Conservation (phyloP, 139 green algal species). For the Micractinium conductrix region DNA sequence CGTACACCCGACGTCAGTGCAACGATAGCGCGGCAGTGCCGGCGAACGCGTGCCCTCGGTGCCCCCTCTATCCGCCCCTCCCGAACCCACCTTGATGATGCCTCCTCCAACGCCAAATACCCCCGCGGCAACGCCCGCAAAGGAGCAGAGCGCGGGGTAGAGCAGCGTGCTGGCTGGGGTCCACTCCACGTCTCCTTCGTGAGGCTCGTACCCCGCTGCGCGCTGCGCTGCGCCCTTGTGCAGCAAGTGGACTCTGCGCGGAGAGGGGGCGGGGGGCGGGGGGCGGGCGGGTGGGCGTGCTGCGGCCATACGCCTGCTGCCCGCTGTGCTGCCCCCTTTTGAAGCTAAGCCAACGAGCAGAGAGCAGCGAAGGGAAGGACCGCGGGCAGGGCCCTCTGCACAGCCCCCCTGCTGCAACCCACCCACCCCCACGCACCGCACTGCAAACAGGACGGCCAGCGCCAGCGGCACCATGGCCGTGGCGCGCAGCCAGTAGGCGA, state of each 20-base stretch:
- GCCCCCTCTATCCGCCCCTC: neutral
- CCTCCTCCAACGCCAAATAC: conserved; percentile 77
- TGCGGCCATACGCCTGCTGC: neutral
- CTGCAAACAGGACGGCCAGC: conserved; percentile 29
- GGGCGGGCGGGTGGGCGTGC: neutral
- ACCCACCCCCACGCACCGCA: neutral
- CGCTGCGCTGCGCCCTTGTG: neutral
- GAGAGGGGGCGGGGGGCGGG: neutral
- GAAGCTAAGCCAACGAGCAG: too few species aligned
- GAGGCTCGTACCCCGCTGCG: neutral
- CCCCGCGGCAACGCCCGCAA: conserved; percentile 68
- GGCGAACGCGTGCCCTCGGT: neutral
- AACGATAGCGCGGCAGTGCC: neutral
- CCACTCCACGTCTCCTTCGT: conserved; percentile 53
- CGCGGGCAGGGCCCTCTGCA: too few species aligned
- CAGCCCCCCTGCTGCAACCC: neutral
- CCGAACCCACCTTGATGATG: conserved; percentile 57
- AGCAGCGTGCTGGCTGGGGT: conserved; percentile 55
- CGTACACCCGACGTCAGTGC: neutral
- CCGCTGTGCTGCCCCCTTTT: neutral
- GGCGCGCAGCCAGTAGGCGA: conserved; percentile 58
- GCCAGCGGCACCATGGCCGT: conserved; percentile 54
- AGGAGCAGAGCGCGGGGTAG: conserved; percentile 61
- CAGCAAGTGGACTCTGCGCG: conserved; percentile 28
- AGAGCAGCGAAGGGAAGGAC: too few species aligned